A percentile compares a stretch with the other conserved stretches of the same genome.
Evolutionary conservation across 306 rosid species (phyloP).

Genomic region (Cucumis cinereus): DNA sequence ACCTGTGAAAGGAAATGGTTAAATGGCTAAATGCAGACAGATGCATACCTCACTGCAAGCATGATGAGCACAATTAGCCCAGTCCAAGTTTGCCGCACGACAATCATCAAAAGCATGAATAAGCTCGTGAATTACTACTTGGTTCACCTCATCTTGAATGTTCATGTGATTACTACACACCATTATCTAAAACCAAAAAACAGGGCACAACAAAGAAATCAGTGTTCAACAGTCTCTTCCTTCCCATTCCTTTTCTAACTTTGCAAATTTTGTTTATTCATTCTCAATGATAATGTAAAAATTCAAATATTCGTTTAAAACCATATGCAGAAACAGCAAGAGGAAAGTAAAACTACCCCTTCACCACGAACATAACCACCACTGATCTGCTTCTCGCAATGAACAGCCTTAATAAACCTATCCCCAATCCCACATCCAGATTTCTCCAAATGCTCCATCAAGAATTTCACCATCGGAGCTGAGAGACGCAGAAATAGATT

Average conservation of each 20-base stretch:
- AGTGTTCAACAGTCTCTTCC: background rate
- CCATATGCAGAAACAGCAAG: background rate
- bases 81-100: slow-evolving; percentile 61
- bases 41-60: slow-evolving; percentile 79
- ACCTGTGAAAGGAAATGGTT: background rate
- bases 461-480: slow-evolving; percentile 61
- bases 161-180: slow-evolving; percentile 56
- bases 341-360: slow-evolving; percentile 41
- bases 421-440: slow-evolving; percentile 57
- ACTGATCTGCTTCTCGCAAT: slow-evolving; percentile 24
- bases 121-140: slow-evolving; percentile 64
- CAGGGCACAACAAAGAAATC: background rate
- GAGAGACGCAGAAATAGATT: slow-evolving; percentile 7
- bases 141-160: slow-evolving; percentile 72
- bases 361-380: slow-evolving; percentile 57
- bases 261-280: background rate
- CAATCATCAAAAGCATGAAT: slow-evolving; percentile 88
- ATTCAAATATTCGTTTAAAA: background rate
- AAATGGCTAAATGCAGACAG: background rate
- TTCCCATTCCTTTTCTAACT: background rate
- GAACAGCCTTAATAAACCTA: slow-evolving; percentile 42
- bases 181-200: slow-evolving; percentile 34
- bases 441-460: slow-evolving; percentile 53
- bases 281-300: background rate
- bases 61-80: slow-evolving; percentile 88